phyloP scores from a whole-genome alignment of 257 asterid species.

The Lycium ferocissimum region DNA sequence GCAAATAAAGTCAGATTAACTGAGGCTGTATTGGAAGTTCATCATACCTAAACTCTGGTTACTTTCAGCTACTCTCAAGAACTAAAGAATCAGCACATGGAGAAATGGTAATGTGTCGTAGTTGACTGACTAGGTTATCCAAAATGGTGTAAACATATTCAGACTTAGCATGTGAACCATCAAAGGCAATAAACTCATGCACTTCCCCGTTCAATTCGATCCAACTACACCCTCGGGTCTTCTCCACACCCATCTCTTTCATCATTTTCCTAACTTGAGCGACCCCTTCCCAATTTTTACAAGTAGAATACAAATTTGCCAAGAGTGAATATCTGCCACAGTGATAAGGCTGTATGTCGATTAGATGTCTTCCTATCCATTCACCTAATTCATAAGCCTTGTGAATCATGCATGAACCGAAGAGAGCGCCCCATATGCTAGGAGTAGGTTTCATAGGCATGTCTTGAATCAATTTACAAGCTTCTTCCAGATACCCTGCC shows the following conservation, averaged over 20 bases:
- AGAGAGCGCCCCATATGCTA: conserved; percentile 57
- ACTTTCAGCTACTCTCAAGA: conserved; percentile 19
- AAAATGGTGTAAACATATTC: conserved; percentile 29
- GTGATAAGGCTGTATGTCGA: conserved; percentile 46
- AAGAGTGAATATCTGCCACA: conserved; percentile 52
- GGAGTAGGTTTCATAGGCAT: conserved; percentile 56
- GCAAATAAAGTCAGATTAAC: neutral
- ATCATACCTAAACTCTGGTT: neutral
- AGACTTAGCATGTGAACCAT: conserved; percentile 30
- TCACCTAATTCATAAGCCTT: conserved; percentile 52
- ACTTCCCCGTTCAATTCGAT: conserved; percentile 50
- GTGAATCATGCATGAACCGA: conserved; percentile 59
- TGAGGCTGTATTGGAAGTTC: neutral
- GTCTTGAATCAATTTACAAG: conserved; percentile 45
- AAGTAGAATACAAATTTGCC: conserved; percentile 52
- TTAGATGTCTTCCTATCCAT: conserved; percentile 47
- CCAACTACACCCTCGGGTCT: conserved; percentile 65
- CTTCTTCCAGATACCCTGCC: conserved; percentile 57
- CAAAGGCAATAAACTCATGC: conserved; percentile 52
- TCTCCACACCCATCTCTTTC: conserved; percentile 51
- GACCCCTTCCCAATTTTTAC: conserved; percentile 47
- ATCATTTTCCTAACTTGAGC: conserved; percentile 51
- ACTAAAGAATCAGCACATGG: conserved; percentile 1
- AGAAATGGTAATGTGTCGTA: neutral
- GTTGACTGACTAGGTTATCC: conserved; percentile 26